Evolutionary conservation across 768 basidiomycete species (phyloP).

Genomic region (Tulasnella sp.): DNA sequence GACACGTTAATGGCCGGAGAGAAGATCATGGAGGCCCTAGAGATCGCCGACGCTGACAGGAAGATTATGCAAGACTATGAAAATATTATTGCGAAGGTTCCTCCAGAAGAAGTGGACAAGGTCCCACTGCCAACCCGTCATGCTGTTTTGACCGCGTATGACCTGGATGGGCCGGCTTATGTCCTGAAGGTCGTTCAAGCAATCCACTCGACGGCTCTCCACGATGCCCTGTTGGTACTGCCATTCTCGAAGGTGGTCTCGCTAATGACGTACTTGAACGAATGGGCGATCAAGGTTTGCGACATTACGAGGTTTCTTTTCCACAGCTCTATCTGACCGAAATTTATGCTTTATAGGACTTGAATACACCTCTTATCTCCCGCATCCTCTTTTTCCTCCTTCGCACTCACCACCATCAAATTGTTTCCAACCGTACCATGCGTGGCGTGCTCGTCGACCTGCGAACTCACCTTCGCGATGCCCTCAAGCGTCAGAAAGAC

Average conservation of each 20-base stretch:
- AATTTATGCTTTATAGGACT: slow-evolving; percentile 57
- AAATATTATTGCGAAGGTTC: slow-evolving; percentile 61
- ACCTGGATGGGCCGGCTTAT: slow-evolving; percentile 80
- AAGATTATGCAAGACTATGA: slow-evolving; percentile 67
- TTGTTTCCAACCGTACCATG: slow-evolving; percentile 91
- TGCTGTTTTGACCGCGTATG: slow-evolving; percentile 77
- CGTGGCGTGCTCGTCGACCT: slow-evolving; percentile 83
- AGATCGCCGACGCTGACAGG: slow-evolving; percentile 83
- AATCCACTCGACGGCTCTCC: slow-evolving; percentile 77
- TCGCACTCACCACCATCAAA: slow-evolving; percentile 91
- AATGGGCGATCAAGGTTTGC: slow-evolving; percentile 85
- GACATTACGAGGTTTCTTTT: not conserved
- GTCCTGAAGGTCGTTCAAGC: slow-evolving; percentile 81
- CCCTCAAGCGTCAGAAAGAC: slow-evolving; percentile 79
- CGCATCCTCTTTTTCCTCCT: slow-evolving; percentile 92
- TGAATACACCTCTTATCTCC: slow-evolving; percentile 84
- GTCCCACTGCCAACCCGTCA: slow-evolving; percentile 77
- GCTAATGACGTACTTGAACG: slow-evolving; percentile 83
- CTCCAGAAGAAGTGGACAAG: slow-evolving; percentile 61
- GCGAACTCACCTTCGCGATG: slow-evolving; percentile 75
- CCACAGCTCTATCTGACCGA: not conserved
- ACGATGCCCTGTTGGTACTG: slow-evolving; percentile 90
- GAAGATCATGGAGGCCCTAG: slow-evolving; percentile 92
- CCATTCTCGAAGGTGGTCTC: slow-evolving; percentile 90
- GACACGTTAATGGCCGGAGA: slow-evolving; percentile 98